Evolutionary conservation across 257 asterid species (phyloP).

Genomic region (Phtheirospermum japonicum): DNA sequence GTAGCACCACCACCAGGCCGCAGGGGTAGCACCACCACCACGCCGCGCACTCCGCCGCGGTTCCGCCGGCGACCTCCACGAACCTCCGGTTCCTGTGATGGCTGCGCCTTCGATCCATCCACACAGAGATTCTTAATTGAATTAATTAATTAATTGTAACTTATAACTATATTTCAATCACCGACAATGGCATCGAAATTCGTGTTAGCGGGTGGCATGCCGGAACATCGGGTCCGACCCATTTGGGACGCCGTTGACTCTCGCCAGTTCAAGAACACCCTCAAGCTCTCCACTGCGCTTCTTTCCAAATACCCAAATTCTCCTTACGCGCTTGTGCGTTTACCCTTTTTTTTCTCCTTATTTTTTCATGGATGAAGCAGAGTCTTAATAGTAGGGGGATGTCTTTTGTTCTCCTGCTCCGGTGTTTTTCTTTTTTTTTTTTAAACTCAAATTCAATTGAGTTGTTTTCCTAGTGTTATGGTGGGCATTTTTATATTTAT

Average conservation of each 20-base stretch:
- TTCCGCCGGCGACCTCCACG: slow-evolving; percentile 77
- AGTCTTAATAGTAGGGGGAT: not conserved
- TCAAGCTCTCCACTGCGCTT: slow-evolving; percentile 68
- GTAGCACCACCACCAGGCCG: too few relatives aligned
- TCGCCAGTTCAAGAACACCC: slow-evolving; percentile 91
- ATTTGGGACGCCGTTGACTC: slow-evolving; percentile 95
- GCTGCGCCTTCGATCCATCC: not conserved
- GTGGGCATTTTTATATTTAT: too few relatives aligned
- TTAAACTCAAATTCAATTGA: slow-evolving; percentile 4
- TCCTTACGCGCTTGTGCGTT: slow-evolving; percentile 80
- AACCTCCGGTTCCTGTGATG: too few relatives aligned
- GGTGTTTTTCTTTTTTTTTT: too few relatives aligned
- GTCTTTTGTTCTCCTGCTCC: not conserved
- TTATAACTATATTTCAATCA: not conserved
- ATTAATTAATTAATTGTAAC: not conserved
- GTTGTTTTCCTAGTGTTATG: not conserved
- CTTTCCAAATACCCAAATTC: slow-evolving; percentile 79
- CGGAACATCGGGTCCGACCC: slow-evolving; percentile 94
- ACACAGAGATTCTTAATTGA: not conserved
- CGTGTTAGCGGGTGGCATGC: slow-evolving; percentile 89
- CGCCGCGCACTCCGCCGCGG: slow-evolving; percentile 87
- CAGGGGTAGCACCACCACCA: slow-evolving; percentile 86
- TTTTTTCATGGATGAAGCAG: not conserved
- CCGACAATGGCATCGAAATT: slow-evolving; percentile 72
- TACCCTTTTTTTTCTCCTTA: not conserved